Percentiles rank a stretch among this genome's conserved stretches.
Evolutionary conservation across 2,329 filamentous ascomycete genomes (phyloP).

Genomic region (Cordyceps javanica): DNA sequence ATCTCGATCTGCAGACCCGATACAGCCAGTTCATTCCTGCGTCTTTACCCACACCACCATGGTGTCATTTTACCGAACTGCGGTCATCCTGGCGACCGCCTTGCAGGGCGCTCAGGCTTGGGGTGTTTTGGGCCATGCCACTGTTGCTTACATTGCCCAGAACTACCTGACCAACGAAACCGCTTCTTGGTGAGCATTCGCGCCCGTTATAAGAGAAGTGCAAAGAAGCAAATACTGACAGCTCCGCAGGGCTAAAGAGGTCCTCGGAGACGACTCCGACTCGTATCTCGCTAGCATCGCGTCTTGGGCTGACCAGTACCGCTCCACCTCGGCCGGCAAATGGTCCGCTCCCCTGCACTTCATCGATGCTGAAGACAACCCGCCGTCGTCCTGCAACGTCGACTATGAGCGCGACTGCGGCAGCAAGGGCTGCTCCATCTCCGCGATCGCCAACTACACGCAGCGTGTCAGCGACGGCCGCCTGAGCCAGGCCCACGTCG

Average conservation of each 20-base stretch:
- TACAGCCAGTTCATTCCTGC: not conserved
- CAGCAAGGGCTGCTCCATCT: slow-evolving; percentile 21
- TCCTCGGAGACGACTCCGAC: slow-evolving; percentile 36
- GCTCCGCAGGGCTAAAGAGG: slow-evolving; percentile 18
- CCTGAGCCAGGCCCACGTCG: slow-evolving; percentile 14
- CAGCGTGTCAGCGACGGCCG: slow-evolving; percentile 18
- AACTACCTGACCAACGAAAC: slow-evolving; percentile 40
- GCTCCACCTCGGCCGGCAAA: slow-evolving; percentile 37
- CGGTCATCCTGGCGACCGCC: slow-evolving; percentile 13
- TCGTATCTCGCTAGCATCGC: slow-evolving; percentile 44
- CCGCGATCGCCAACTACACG: slow-evolving; percentile 24
- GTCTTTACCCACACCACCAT: not conserved
- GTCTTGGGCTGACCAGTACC: slow-evolving; percentile 37
- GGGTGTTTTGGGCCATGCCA: slow-evolving; percentile 43
- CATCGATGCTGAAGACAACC: slow-evolving; percentile 42
- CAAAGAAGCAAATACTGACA: not conserved
- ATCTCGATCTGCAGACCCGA: slow-evolving; percentile 8
- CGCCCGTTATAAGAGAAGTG: not conserved
- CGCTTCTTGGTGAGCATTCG: slow-evolving; percentile 15
- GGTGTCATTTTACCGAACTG: slow-evolving; percentile 6
- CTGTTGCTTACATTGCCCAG: slow-evolving; percentile 47
- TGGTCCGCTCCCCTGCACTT: slow-evolving; percentile 44
- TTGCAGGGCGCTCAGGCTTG: slow-evolving; percentile 26
- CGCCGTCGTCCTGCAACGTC: slow-evolving; percentile 23
- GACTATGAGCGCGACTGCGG: slow-evolving; percentile 37